Conservation (phyloP, 176 grass and related monocot genomes). For the Poa annua region DNA sequence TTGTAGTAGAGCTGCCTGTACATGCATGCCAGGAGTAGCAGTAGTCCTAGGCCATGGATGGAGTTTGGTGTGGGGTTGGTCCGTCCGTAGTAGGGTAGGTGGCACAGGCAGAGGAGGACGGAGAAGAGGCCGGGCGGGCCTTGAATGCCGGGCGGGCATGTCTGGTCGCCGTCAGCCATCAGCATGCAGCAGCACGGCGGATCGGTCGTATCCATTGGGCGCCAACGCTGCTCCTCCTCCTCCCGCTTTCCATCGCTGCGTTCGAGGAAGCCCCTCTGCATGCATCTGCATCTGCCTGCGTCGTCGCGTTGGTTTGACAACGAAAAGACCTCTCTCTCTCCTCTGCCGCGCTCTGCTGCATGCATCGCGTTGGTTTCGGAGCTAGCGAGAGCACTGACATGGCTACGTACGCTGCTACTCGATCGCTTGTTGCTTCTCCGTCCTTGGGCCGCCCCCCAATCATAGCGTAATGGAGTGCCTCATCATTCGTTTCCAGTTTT, state of each 20-base stretch:
- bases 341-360: constrained; percentile 14
- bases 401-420: constrained; percentile 48
- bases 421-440: constrained; percentile 51
- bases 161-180: constrained; percentile 48
- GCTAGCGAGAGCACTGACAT: constrained; percentile 12
- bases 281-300: neutral
- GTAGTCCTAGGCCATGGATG: neutral
- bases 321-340: constrained; percentile 45
- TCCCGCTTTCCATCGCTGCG: constrained; percentile 27
- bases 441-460: constrained; percentile 55
- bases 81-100: no score
- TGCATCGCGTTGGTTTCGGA: constrained; percentile 14
- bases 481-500: constrained; percentile 51
- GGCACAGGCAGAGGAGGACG: constrained; percentile 25
- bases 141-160: constrained; percentile 73
- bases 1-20: no score
- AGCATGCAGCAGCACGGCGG: neutral
- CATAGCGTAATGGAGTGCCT: constrained; percentile 72
- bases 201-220: constrained; percentile 44
- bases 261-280: constrained; percentile 7
- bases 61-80: neutral
- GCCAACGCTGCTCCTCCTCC: constrained; percentile 24
- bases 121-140: constrained; percentile 22
- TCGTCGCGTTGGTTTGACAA: constrained; percentile 44
- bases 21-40: no score